Evolutionary conservation across 352 stramenopile species (phyloP).

Genomic region (Phytopythium sindhum): DNA sequence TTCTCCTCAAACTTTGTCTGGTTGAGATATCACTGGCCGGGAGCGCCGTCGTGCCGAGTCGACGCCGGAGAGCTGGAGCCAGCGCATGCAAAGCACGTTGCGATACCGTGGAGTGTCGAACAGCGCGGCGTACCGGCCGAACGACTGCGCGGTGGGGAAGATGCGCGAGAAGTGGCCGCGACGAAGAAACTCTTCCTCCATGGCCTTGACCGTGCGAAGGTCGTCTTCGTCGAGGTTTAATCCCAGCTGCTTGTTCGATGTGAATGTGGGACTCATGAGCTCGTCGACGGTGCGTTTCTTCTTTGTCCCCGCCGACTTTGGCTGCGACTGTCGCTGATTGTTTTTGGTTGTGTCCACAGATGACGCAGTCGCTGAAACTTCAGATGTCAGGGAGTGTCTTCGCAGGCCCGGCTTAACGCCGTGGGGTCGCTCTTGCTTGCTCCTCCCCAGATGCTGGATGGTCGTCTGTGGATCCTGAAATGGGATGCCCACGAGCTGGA

Average conservation of each 20-base stretch:
- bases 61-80: slow-evolving; percentile 32
- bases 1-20: neutral
- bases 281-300: slow-evolving; percentile 34
- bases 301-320: neutral
- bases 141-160: slow-evolving; percentile 57
- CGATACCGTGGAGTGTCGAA: slow-evolving; percentile 57
- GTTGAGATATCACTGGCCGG: neutral
- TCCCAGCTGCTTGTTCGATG: slow-evolving; percentile 5
- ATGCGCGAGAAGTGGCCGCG: slow-evolving; percentile 70
- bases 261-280: slow-evolving; percentile 20
- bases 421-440: slow-evolving; percentile 47
- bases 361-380: neutral
- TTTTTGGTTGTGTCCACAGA: neutral
- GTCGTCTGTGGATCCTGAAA: slow-evolving; percentile 38
- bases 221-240: slow-evolving; percentile 58
- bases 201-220: slow-evolving; percentile 43
- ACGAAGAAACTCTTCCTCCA: slow-evolving; percentile 64
- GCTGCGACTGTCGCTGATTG: neutral
- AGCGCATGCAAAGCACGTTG: slow-evolving; percentile 61
- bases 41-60: slow-evolving; percentile 20
- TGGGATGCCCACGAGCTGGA: slow-evolving; percentile 71
- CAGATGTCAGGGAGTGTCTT: neutral
- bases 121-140: slow-evolving; percentile 43
- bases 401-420: slow-evolving; percentile 26
- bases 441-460: slow-evolving; percentile 32